A percentile compares a stretch with the other conserved stretches of the same genome.
Conservation (phyloP, 768 basidiomycete genomes). For the Tricholoma flavovirens region DNA sequence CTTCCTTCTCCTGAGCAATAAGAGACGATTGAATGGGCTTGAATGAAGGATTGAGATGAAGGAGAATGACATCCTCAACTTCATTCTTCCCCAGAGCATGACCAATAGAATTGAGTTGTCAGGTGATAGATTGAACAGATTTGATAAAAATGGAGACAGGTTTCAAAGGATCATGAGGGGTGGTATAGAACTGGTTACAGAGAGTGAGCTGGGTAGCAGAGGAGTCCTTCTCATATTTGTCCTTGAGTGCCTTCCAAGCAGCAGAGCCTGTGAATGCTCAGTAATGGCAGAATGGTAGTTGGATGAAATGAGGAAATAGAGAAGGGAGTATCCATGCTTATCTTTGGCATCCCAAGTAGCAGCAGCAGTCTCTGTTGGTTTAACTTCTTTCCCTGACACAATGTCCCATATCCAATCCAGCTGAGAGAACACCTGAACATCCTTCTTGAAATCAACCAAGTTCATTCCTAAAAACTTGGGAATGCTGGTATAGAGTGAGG, state of each 20-base stretch:
- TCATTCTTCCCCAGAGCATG: not conserved
- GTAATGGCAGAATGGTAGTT: not conserved
- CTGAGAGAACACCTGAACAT: not conserved
- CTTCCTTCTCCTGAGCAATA: not conserved
- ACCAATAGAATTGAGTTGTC: not conserved
- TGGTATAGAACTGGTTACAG: too few relatives aligned
- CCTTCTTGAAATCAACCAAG: not conserved
- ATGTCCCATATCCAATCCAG: not conserved
- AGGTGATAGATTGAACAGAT: not conserved
- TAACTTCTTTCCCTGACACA: not conserved
- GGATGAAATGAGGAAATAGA: not conserved
- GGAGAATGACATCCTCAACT: not conserved
- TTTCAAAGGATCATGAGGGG: too few relatives aligned
- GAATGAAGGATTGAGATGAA: not conserved
- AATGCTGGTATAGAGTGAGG: too few relatives aligned
- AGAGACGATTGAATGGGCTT: not conserved
- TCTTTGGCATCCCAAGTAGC: not conserved
- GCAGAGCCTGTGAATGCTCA: not conserved
- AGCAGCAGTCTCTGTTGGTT: not conserved
- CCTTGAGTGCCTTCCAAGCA: not conserved
- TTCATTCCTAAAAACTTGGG: not conserved
- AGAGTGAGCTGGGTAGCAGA: not conserved
- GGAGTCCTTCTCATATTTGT: not conserved
- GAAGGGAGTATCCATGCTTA: not conserved
- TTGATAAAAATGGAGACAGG: not conserved